A percentile compares a stretch with the other conserved stretches of the same genome.
phyloP scores from a whole-genome alignment of 192 early-diverging fungal species.

The Funneliformis geosporum region DNA sequence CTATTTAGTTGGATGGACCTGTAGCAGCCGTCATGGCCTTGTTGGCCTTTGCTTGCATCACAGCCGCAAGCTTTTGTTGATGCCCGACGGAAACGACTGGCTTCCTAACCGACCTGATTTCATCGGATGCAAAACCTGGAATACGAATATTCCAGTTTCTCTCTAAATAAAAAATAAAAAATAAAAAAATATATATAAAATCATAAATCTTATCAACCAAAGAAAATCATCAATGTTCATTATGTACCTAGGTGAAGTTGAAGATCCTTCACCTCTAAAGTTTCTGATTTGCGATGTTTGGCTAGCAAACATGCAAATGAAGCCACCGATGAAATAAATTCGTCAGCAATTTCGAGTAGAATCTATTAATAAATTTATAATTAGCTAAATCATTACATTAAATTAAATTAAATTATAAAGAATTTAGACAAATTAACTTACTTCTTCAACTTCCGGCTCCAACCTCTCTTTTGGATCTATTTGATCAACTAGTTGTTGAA shows the following conservation, averaged over 20 bases:
- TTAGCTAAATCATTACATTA: no score
- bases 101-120: slow-evolving; percentile 75
- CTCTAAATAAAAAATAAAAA: slow-evolving; percentile 44
- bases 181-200: background rate
- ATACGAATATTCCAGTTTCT: slow-evolving; percentile 90
- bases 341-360: slow-evolving; percentile 80
- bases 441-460: slow-evolving; percentile 84
- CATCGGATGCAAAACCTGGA: slow-evolving; percentile 83
- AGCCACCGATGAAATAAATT: slow-evolving; percentile 85
- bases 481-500: slow-evolving; percentile 83
- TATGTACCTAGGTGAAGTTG: slow-evolving; percentile 75
- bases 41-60: slow-evolving; percentile 38
- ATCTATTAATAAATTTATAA: slow-evolving; percentile 48
- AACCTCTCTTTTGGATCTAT: slow-evolving; percentile 78
- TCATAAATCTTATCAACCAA: background rate
- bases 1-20: background rate
- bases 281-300: slow-evolving; percentile 77
- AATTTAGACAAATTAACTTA: slow-evolving; percentile 35
- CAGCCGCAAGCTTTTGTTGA: slow-evolving; percentile 64
- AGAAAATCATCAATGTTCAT: slow-evolving; percentile 35
- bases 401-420: background rate
- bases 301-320: slow-evolving; percentile 81
- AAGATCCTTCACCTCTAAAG: slow-evolving; percentile 82
- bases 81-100: slow-evolving; percentile 61
- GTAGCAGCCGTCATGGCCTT: background rate